Conservation (phyloP, 2,329 filamentous ascomycete species). For the Fusarium sarcochroum region DNA sequence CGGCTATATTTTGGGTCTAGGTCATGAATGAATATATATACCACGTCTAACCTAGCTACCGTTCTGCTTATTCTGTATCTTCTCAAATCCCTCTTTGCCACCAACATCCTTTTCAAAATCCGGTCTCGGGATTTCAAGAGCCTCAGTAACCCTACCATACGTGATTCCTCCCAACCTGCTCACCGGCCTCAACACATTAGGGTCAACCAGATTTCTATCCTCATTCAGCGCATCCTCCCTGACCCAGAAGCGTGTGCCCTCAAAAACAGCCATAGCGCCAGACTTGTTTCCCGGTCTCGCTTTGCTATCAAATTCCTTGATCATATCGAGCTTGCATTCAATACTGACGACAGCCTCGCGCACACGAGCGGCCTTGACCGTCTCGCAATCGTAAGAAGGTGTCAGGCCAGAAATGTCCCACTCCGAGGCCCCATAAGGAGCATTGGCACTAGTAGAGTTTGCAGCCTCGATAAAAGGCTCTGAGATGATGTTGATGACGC, state of each 20-base stretch:
- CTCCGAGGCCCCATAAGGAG: slow-evolving; percentile 82
- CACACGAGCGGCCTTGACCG: slow-evolving; percentile 80
- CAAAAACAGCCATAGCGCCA: slow-evolving; percentile 80
- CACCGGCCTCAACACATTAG: slow-evolving; percentile 81
- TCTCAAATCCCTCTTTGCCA: slow-evolving; percentile 68
- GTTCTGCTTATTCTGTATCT: slow-evolving; percentile 57
- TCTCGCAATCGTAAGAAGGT: slow-evolving; percentile 72
- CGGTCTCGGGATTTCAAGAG: slow-evolving; percentile 77
- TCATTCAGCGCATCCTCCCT: slow-evolving; percentile 89
- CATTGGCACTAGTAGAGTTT: slow-evolving; percentile 83
- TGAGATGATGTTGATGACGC: slow-evolving; percentile 88
- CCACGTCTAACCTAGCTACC: slow-evolving; percentile 17
- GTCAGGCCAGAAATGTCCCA: slow-evolving; percentile 85
- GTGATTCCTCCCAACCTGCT: slow-evolving; percentile 87
- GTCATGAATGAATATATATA: slow-evolving; percentile 20
- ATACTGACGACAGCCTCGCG: slow-evolving; percentile 86
- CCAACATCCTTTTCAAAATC: slow-evolving; percentile 68
- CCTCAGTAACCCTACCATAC: slow-evolving; percentile 80
- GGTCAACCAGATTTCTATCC: slow-evolving; percentile 80
- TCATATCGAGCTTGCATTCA: slow-evolving; percentile 83
- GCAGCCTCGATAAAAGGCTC: slow-evolving; percentile 90
- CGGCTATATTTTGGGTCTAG: slow-evolving; percentile 19
- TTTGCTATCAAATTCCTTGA: slow-evolving; percentile 82
- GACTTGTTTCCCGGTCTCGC: slow-evolving; percentile 80
- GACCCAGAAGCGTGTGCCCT: slow-evolving; percentile 90